A percentile compares a stretch with the other conserved stretches of the same genome.
Evolutionary conservation across 2,329 filamentous ascomycete genomes (phyloP).

Genomic region (Diplocarpon rosae): DNA sequence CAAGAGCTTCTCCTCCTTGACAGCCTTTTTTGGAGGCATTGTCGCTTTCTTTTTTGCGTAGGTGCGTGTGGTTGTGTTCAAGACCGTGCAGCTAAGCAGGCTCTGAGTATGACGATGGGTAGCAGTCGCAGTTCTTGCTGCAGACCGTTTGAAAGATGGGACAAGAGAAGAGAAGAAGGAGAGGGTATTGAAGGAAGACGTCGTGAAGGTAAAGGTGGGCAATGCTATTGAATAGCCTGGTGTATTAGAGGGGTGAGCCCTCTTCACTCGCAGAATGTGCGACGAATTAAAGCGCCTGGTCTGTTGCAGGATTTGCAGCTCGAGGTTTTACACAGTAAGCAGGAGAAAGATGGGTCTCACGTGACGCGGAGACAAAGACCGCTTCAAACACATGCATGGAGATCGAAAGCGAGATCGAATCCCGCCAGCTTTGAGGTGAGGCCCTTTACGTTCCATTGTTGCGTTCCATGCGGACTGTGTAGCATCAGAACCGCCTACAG

Average conservation of each 20-base stretch:
- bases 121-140: conserved; percentile 36
- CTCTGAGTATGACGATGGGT: conserved; percentile 19
- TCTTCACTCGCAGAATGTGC: conserved; percentile 11
- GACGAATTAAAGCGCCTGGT: conserved; percentile 12
- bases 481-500: no score
- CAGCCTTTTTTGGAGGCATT: conserved; percentile 93
- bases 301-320: neutral
- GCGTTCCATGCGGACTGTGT: no score
- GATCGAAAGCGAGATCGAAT: no score
- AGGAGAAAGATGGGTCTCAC: neutral
- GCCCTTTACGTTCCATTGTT: no score
- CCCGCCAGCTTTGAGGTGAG: no score
- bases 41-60: conserved; percentile 50
- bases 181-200: conserved; percentile 24
- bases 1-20: conserved; percentile 89
- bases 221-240: conserved; percentile 15
- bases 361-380: neutral
- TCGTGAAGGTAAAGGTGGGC: conserved; percentile 19
- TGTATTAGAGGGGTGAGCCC: conserved; percentile 13
- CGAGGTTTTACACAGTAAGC: neutral
- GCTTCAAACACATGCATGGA: no score
- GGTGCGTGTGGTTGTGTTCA: conserved; percentile 39
- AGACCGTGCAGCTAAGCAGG: conserved; percentile 29
- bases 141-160: conserved; percentile 38
- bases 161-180: conserved; percentile 38